Base-by-base conservation (phyloP, 108 stramenopile species). In the Cyclostephanos tholiformis region DNA sequence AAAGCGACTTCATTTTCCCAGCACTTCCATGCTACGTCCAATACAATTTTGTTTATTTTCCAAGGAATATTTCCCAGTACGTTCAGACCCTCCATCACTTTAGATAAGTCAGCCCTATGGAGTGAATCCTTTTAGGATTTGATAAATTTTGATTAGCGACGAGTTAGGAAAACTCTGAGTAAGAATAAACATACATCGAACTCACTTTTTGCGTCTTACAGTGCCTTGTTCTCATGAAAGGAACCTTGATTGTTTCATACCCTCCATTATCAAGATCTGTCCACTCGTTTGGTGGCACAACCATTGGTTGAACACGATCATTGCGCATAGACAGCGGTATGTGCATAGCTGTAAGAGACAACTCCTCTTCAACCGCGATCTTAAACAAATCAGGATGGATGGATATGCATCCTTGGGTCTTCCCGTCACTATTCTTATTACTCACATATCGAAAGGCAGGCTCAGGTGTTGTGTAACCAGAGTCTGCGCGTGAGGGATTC, bases 261-360 rank as follows among this genome's bases (percentile, higher is more conserved):
- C 93, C 93, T 8, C 96, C 97, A 29, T 85, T 68, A 57, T 80
- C 74, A 2, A 86, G 84, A 61, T 58, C 65, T 2, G 78, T 83
- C 98, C 98, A 98, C 23, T 84, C 77, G 36, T 75, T 75, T 0
- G 98, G 98, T 27, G 97, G 95, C 14, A 96, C 83, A 41, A 97
- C 82, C 98, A 98, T 98, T 9, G 98, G 98, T 43, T 87, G 91
- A 62, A 86, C 79, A 19, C 90, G 64, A 27, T 85, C 90, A 30
- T 85, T 87, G 14, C 62, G 59, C 43, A 59, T 65, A 48, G 69
- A 55, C 68, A 38, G 77, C 59, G 64, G 81, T 61, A 57, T 72
- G 70, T 25, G 72, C 48, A 48, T 84, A 61, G 46, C 84, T 70
- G 41, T 84, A 83, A 39, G 84, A 36, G 64, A 77, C 7, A 93